Base-by-base conservation (phyloP, 768 basidiomycete species). In the Leucocoprinus sp. region DNA sequence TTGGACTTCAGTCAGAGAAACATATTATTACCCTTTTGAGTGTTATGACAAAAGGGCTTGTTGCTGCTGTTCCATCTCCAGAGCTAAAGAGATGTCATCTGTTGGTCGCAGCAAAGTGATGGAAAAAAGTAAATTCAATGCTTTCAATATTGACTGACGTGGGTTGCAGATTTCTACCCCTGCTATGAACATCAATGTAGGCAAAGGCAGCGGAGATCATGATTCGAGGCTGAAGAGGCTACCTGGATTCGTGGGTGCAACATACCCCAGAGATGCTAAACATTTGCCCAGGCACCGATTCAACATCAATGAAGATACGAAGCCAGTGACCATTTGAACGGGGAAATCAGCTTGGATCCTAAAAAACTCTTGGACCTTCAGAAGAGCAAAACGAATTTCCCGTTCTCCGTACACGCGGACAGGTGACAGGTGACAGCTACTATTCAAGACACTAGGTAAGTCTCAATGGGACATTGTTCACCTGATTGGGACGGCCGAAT, bases 31-130 rank as follows among this genome's bases (percentile, higher is more conserved):
- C 14, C 17, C 69, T 64, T 31, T 62, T 67, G 54, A 85, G 77
- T 19, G 82, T 84, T 47, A 87, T 74, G 29, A 88, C 84, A 60
- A 85, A 88, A 0, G 85, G 85, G 23, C 81, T 84, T 31, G 76
- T 64, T 1, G 73, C 78, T 12, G 69, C 78, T 15, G 69, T 59
- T 5, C 56, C 55, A n/a, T 31, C 31, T 38, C 59, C 55, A 17
- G 53, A 40, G 26, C 48, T 45, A 19, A 54, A 52, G 24, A 64
- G 58, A 33, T 52, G 51, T 85, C 78, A 54, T 75, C 66, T 38
- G 70, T 78, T 1, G 82, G 80, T 24, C 88, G 76, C 27, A 84
- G 67, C 69, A 88, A 70, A 37, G 81, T 80, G 28, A 80, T 74
- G 48, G 82, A 67, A 48, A 84, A 62, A 45, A 82, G 64, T 33